phyloP scores from a whole-genome alignment of 2,329 filamentous ascomycete species.

The Berkeleyomyces basicola region DNA sequence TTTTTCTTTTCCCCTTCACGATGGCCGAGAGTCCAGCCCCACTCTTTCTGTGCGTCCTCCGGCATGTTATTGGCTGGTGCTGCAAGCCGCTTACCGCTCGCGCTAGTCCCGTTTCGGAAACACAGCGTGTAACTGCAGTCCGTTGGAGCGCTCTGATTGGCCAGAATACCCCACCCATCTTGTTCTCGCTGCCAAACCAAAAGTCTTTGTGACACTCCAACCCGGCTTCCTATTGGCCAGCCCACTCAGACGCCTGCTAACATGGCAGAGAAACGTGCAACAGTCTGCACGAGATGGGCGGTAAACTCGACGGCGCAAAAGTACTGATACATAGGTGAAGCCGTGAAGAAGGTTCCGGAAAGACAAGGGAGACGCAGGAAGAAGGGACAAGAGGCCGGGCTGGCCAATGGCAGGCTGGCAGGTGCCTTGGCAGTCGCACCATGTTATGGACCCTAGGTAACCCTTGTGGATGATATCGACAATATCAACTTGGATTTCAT shows the following conservation, averaged over 20 bases:
- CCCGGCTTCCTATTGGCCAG: not conserved
- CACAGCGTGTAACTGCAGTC: not conserved
- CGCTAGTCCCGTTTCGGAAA: slow-evolving; percentile 9
- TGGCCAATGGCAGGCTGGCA: no score
- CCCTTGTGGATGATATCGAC: no score
- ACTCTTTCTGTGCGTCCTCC: not conserved
- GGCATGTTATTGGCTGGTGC: not conserved
- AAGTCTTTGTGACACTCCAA: not conserved
- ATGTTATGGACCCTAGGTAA: no score
- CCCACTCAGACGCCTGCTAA: not conserved
- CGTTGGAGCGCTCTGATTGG: not conserved
- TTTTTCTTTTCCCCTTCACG: not conserved
- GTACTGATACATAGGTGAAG: not conserved
- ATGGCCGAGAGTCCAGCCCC: not conserved
- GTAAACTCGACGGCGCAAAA: not conserved
- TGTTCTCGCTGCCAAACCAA: not conserved
- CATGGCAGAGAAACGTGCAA: not conserved
- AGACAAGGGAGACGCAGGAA: no score
- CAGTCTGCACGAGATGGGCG: not conserved
- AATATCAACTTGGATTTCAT: no score
- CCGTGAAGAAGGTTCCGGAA: no score
- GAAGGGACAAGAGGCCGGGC: no score
- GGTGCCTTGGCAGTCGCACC: no score
- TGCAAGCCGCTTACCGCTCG: slow-evolving; percentile 6
- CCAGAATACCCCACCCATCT: not conserved